Evolutionary conservation across 495 filamentous ascomycete species (phyloP), one percentile per base, ranked within the genome.

Genomic region (Aspergillus cavernicola): DNA sequence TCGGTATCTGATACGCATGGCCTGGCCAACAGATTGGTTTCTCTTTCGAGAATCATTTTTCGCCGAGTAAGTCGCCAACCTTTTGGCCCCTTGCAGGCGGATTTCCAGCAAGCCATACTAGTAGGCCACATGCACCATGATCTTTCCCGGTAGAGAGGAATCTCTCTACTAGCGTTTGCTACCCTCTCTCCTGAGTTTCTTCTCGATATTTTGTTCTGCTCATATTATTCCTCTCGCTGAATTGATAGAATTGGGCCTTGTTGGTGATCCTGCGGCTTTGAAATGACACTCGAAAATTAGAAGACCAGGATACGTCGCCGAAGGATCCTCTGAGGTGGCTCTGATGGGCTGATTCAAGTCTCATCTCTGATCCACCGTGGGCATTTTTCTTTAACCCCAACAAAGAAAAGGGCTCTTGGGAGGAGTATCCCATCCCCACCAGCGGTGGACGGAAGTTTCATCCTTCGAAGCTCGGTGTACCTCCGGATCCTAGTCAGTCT

Each of bases 271-370:
- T 29, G 4, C 26, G 26, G 26, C 26, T 29, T 9, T 9, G 26
- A 22, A 2, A 26, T 28, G 1, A n/a, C 6, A 33, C n/a, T 24
- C 23, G 22, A 26, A 22, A 28, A n/a, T n/a, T n/a, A n/a, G n/a
- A n/a, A n/a, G n/a, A n/a, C n/a, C n/a, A n/a, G n/a, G n/a, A 16
- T 4, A 35, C 11, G 3, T 35, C 16, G 49, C 32, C 38, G 13
- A 52, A 41, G 23, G 31, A 52, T 52, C 24, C 48, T 40, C 18
- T 20, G 35, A 33, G 22, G 48, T 39, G 48, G 48, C 22, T 50
- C n/a, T 19, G 28, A 47, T 31, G 28, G 43, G 11, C 6, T 47
- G n/a, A 28, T 35, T 33, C 43, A 18, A 13, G 11, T 20, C 15
- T 16, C n/a, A 35, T 35, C 24, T 45, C 0, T 13, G 43, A 47